Conservation (phyloP, 2,329 filamentous ascomycete species). For the Penicillium sp. region DNA sequence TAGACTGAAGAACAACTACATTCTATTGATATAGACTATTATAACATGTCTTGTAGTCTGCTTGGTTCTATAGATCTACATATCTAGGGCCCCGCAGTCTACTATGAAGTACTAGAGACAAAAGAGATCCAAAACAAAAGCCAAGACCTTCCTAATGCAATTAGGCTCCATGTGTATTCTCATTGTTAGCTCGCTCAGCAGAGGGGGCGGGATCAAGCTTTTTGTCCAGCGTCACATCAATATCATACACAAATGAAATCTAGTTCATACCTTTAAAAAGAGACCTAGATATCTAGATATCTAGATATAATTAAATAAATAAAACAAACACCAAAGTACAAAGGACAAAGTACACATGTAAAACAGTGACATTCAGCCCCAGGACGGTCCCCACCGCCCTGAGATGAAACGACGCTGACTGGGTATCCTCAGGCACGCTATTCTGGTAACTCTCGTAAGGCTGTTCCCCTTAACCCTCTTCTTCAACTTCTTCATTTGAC, state of each 20-base stretch:
- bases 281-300: not conserved
- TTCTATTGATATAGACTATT: not conserved
- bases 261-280: not conserved
- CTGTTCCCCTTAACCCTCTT: slow-evolving; percentile 25
- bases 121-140: not conserved
- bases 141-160: slow-evolving; percentile 4
- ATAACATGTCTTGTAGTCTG: not conserved
- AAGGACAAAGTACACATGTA: not conserved
- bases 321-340: not conserved
- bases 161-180: not conserved
- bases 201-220: not conserved
- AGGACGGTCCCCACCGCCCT: slow-evolving; percentile 14
- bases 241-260: not conserved
- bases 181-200: not conserved
- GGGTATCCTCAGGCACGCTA: slow-evolving; percentile 21
- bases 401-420: slow-evolving; percentile 11
- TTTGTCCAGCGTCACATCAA: not conserved
- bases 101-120: not conserved
- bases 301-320: not conserved
- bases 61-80: not conserved
- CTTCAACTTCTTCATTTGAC: slow-evolving; percentile 8
- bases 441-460: slow-evolving; percentile 22
- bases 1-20: not conserved
- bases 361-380: slow-evolving; percentile 6
- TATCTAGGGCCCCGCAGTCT: not conserved